Base-by-base conservation (phyloP, 2,329 filamentous ascomycete species). In the Penicillium polonicum region DNA sequence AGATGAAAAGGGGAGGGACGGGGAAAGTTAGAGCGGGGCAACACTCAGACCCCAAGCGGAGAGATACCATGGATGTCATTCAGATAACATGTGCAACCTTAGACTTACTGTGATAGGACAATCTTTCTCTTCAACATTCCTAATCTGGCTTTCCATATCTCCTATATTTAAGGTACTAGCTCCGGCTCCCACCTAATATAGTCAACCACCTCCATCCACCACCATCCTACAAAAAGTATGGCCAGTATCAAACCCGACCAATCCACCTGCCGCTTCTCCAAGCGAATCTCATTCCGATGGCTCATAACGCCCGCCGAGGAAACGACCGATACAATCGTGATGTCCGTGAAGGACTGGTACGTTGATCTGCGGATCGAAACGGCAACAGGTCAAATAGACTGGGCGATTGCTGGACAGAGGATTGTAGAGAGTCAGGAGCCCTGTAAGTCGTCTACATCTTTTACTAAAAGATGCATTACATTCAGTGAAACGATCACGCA, bases 231-330 rank as follows among this genome's bases (percentile, higher is more conserved):
- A 19, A 27, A n/a, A 13, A 56, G 17, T 12, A 65, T 65, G 63
- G n/a, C 57, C 33, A 54, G 17, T 36, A 39, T 25, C 13, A 54
- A 52, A 15, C 29, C 53, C 6, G 27, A 58, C 2, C 31, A 46
- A 19, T 58, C 64, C 2, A 44, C 44, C 5, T 65, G 65, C 41
- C 63, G 63, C 38, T 66, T 72, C 48, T 78, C 76, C 12, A 78
- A 74, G 9, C 72, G 77, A 23, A 70, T 79, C 41, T 78, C 75
- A 25, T 65, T 79, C 27, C 74, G 76, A 62, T 79, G 77, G 77
- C 68, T 73, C 1, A 75, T 76, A 9, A 75, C 74, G 17, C 63
- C 72, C 0, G 62, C 76, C 2, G 73, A 70, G 29, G 77, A 79
- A 58, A 76, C 72, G 36, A 79, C 77, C 13, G 75, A 79, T 51